A percentile compares a stretch with the other conserved stretches of the same genome.
phyloP scores from a whole-genome alignment of 139 green algal genomes.

The Pycnococcus provasolii region DNA sequence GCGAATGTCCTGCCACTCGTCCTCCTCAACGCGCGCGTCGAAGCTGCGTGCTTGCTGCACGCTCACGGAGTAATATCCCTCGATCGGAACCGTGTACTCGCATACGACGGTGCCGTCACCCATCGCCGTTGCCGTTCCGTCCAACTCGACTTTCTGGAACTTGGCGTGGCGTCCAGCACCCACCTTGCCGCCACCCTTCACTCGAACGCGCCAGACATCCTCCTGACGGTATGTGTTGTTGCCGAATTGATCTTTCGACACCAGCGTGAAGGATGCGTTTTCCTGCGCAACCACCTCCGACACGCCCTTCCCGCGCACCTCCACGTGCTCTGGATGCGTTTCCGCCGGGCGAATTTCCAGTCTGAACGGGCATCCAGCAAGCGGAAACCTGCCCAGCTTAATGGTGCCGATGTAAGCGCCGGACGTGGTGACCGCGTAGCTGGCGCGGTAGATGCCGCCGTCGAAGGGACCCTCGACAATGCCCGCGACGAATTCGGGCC shows the following conservation, averaged over 20 bases:
- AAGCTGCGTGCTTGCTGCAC: background rate
- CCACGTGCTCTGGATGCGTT: constrained; percentile 9
- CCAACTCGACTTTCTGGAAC: constrained; percentile 11
- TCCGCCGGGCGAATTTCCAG: constrained; percentile 2
- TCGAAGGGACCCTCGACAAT: constrained; percentile 13
- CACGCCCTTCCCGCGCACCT: constrained; percentile 4
- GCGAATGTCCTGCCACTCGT: background rate
- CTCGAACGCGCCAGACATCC: constrained; percentile 11
- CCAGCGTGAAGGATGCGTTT: background rate
- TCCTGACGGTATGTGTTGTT: constrained; percentile 19
- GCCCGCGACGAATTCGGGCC: constrained; percentile 12
- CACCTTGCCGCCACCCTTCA: constrained; percentile 3
- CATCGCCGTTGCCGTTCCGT: background rate
- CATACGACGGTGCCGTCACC: background rate
- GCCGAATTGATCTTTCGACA: constrained; percentile 1
- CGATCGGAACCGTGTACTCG: constrained; percentile 13
- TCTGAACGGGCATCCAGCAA: constrained; percentile 12
- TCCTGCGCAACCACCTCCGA: background rate
- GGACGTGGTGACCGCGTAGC: constrained; percentile 1
- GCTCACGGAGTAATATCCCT: constrained; percentile 11
- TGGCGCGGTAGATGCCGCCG: constrained; percentile 7
- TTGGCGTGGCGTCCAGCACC: constrained; percentile 5
- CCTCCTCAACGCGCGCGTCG: background rate
- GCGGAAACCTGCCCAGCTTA: constrained; percentile 16
- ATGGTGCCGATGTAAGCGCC: constrained; percentile 10